These are phyloP conservation scores for Pelargonium fulgidum DNA, from an alignment of 441 rosid genomes.

Conservation along the genomic window DNA sequence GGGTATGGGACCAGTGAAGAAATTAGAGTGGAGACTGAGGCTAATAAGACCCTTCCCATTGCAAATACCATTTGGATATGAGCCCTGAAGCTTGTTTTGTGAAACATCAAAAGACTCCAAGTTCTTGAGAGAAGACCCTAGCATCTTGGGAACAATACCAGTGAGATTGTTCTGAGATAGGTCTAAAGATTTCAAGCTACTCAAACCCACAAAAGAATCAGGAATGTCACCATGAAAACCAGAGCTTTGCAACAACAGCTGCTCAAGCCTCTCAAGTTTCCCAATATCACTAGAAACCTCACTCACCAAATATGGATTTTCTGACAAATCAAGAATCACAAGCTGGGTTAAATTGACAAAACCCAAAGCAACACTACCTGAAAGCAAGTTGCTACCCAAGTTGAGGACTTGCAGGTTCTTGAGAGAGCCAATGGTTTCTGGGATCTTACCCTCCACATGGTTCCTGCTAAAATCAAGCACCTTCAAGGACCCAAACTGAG, in stretches of 20 bases:
- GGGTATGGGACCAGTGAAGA: constrained; percentile 44
- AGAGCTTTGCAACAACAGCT: constrained; percentile 47
- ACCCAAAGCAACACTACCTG: constrained; percentile 44
- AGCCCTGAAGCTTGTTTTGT: constrained; percentile 46
- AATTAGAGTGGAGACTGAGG: constrained; percentile 57
- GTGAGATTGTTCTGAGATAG: constrained; percentile 53
- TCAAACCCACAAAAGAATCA: constrained; percentile 40
- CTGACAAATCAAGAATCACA: constrained; percentile 56
- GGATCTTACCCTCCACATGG: constrained; percentile 61
- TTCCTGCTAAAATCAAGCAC: constrained; percentile 67
- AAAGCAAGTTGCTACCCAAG: constrained; percentile 54
- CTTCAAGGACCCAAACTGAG: constrained; percentile 49
- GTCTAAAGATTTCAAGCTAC: constrained; percentile 43
- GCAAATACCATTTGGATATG: constrained; percentile 53
- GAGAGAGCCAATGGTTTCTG: constrained; percentile 43
- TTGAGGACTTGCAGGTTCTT: constrained; percentile 47
- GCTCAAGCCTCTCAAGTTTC: constrained; percentile 49
- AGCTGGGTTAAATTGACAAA: constrained; percentile 54
- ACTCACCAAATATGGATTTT: constrained; percentile 41
- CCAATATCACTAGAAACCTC: constrained; percentile 50
- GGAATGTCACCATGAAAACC: constrained; percentile 57
- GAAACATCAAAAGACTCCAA: constrained; percentile 60
- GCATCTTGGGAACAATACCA: constrained; percentile 36
- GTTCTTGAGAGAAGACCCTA: constrained; percentile 41
- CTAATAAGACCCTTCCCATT: constrained; percentile 38